phyloP scores from a whole-genome alignment of 1,139 yeast genomes.

The Hansenula lynferdii region DNA sequence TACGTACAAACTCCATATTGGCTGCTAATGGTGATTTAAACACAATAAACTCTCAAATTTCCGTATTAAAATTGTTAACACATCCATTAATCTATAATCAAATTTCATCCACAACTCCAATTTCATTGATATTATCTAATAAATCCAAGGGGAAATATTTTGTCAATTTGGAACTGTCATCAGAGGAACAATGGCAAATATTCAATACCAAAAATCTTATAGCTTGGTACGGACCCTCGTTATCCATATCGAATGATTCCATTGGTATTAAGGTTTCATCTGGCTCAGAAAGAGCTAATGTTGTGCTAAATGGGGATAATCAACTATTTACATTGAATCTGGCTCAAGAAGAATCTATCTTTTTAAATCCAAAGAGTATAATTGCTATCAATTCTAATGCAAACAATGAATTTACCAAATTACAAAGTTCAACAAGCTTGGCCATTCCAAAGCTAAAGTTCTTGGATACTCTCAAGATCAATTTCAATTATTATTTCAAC shows the following conservation, averaged over 20 bases:
- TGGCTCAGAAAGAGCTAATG: conserved; percentile 4
- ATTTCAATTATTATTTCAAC: conserved; percentile 14
- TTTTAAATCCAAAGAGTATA: conserved; percentile 10
- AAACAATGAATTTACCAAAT: background rate
- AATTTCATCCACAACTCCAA: conserved; percentile 21
- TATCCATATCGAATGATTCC: background rate
- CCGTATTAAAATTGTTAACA: conserved; percentile 9
- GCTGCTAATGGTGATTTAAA: conserved; percentile 40
- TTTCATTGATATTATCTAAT: conserved; percentile 17
- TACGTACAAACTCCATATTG: conserved; percentile 38
- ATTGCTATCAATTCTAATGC: conserved; percentile 8
- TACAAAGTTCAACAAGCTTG: background rate
- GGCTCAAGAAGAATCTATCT: conserved; percentile 7
- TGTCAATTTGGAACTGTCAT: conserved; percentile 10
- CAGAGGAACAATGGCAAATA: conserved; percentile 8
- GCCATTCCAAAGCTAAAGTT: background rate
- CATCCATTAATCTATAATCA: conserved; percentile 16
- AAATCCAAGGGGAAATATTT: conserved; percentile 10
- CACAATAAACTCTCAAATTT: conserved; percentile 10
- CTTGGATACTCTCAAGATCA: background rate
- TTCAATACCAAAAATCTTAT: conserved; percentile 9
- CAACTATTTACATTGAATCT: conserved; percentile 3
- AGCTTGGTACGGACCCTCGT: conserved; percentile 15
- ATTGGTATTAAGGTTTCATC: conserved; percentile 1
- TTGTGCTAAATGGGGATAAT: conserved; percentile 11